These are phyloP conservation scores for Leccinum imitatum DNA, from an alignment of 768 basidiomycete species.

Conservation along the genomic window DNA sequence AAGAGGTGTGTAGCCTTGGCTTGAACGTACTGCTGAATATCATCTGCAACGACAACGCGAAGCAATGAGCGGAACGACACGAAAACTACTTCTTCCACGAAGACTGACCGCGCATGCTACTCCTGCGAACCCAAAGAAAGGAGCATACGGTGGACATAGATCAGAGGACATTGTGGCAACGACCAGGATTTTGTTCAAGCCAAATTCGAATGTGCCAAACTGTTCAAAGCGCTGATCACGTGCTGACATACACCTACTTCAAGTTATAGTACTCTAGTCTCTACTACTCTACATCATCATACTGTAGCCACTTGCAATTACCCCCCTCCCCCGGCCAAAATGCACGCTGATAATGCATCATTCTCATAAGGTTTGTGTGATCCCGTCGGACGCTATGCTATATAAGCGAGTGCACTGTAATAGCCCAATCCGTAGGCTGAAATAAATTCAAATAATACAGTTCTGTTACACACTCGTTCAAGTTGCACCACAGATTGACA, in stretches of 20 bases:
- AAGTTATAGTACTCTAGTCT: too few relatives aligned
- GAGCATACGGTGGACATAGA: slow-evolving; percentile 88
- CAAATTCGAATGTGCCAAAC: too few relatives aligned
- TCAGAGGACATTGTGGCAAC: slow-evolving; percentile 44
- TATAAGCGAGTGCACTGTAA: too few relatives aligned
- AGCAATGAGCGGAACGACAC: slow-evolving; percentile 9
- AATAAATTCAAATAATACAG: too few relatives aligned
- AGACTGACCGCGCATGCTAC: slow-evolving; percentile 84
- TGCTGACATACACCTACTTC: background rate
- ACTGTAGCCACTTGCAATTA: too few relatives aligned
- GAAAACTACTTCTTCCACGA: background rate
- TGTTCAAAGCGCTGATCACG: slow-evolving; percentile 12
- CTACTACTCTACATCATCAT: too few relatives aligned
- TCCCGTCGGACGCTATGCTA: too few relatives aligned
- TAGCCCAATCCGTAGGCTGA: background rate
- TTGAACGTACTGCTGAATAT: slow-evolving; percentile 82
- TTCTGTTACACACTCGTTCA: background rate
- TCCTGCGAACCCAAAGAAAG: slow-evolving; percentile 97
- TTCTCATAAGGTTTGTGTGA: too few relatives aligned
- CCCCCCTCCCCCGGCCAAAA: too few relatives aligned
- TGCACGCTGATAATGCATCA: too few relatives aligned
- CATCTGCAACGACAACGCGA: slow-evolving; percentile 62
- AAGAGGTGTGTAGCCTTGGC: background rate
- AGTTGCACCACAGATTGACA: background rate
- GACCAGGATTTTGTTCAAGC: background rate